These are phyloP conservation scores for Pleurotus ostreatus DNA, from an alignment of 768 basidiomycete genomes.

Conservation along the genomic window DNA sequence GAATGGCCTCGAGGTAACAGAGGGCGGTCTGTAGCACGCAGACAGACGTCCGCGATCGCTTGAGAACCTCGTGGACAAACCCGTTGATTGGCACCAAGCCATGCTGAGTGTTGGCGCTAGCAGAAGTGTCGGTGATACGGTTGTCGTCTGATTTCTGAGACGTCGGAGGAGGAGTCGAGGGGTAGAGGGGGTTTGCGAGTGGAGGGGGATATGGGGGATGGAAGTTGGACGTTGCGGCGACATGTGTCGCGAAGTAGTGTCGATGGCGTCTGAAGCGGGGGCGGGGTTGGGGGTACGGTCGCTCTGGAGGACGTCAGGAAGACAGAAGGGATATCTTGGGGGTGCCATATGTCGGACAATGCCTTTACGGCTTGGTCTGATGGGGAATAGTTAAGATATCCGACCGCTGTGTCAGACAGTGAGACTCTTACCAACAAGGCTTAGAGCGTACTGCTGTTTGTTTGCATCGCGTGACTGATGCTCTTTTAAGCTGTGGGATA, in stretches of 20 bases:
- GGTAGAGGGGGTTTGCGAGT: slow-evolving; percentile 30
- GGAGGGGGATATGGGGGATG: slow-evolving; percentile 52
- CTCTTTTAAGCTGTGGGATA: slow-evolving; percentile 28
- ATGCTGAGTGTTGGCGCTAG: slow-evolving; percentile 16
- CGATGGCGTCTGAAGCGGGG: not conserved
- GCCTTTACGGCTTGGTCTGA: slow-evolving; percentile 78
- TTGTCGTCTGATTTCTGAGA: slow-evolving; percentile 1
- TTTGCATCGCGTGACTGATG: slow-evolving; percentile 25
- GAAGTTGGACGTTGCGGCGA: slow-evolving; percentile 38
- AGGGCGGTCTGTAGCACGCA: slow-evolving; percentile 82
- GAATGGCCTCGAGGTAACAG: slow-evolving; percentile 85
- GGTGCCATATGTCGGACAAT: slow-evolving; percentile 76
- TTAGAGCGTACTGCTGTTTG: slow-evolving; percentile 51
- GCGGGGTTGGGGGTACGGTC: slow-evolving; percentile 20
- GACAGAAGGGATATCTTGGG: slow-evolving; percentile 64
- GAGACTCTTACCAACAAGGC: slow-evolving; percentile 60
- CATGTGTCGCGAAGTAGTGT: not conserved
- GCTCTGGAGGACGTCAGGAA: slow-evolving; percentile 37
- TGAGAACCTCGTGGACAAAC: slow-evolving; percentile 77
- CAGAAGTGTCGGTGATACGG: slow-evolving; percentile 4
- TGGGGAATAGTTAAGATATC: slow-evolving; percentile 11
- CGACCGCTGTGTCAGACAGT: not conserved
- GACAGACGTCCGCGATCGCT: slow-evolving; percentile 80
- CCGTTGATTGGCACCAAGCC: slow-evolving; percentile 21
- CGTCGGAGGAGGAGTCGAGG: slow-evolving; percentile 24